Evolutionary conservation across 495 filamentous ascomycete species (phyloP).

Genomic region (Hypomontagnella monticulosa): DNA sequence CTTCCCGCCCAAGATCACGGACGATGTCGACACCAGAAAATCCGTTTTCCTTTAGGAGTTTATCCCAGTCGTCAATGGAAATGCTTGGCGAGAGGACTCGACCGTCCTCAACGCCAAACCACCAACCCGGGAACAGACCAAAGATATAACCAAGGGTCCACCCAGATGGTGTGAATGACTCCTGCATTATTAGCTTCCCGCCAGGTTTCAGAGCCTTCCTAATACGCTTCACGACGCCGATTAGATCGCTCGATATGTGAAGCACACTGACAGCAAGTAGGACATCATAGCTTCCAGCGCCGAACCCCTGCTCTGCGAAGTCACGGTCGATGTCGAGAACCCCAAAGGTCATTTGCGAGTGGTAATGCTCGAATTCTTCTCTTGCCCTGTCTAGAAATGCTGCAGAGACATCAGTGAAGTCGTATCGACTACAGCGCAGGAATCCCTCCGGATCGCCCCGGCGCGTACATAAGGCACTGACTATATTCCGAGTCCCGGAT

Average conservation of each 20-base stretch:
- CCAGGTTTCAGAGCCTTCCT: constrained; percentile 47
- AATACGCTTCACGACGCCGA: constrained; percentile 45
- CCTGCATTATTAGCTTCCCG: constrained; percentile 51
- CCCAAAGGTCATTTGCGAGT: constrained; percentile 38
- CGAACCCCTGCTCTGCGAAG: constrained; percentile 38
- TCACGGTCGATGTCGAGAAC: constrained; percentile 44
- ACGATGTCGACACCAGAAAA: constrained; percentile 56
- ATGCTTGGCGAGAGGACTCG: constrained; percentile 44
- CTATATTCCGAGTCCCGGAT: constrained; percentile 20
- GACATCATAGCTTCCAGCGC: constrained; percentile 45
- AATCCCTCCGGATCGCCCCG: constrained; percentile 1
- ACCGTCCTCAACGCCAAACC: constrained; percentile 49
- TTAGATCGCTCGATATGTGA: constrained; percentile 52
- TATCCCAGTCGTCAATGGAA: constrained; percentile 49
- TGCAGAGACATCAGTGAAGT: constrained; percentile 63
- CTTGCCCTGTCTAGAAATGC: constrained; percentile 55
- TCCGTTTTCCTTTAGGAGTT: constrained; percentile 45
- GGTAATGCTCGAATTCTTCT: constrained; percentile 18
- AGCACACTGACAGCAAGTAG: constrained; percentile 55
- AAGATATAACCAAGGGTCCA: constrained; percentile 49
- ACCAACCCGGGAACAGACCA: constrained; percentile 60
- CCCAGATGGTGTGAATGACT: constrained; percentile 36
- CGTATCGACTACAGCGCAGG: constrained; percentile 41
- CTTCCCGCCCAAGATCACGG: constrained; percentile 11
- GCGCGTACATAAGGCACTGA: constrained; percentile 21